Evolutionary conservation across 2,329 filamentous ascomycete species (phyloP).

Genomic region (Dissoconium aciculare): DNA sequence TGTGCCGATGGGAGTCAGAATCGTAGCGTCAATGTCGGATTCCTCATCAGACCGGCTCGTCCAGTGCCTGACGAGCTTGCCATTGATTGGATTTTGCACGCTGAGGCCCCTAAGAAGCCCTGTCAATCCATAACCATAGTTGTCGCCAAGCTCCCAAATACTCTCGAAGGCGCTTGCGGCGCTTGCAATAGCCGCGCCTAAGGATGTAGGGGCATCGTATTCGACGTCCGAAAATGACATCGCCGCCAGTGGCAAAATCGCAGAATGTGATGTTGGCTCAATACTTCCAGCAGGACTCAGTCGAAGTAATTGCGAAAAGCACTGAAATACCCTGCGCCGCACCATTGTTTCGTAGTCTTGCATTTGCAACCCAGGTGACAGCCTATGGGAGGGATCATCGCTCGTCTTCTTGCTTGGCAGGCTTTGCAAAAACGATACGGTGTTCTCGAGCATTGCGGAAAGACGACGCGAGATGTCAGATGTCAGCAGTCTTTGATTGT

Average conservation of each 20-base stretch:
- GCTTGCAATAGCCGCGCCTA: slow-evolving; percentile 83
- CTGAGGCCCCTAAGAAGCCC: slow-evolving; percentile 68
- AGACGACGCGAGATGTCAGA: slow-evolving; percentile 88
- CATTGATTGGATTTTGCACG: slow-evolving; percentile 50
- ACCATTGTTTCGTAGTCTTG: slow-evolving; percentile 89
- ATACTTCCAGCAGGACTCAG: slow-evolving; percentile 71
- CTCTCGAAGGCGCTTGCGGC: slow-evolving; percentile 82
- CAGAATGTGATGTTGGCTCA: slow-evolving; percentile 79
- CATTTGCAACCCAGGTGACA: slow-evolving; percentile 74
- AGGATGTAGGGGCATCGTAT: slow-evolving; percentile 66
- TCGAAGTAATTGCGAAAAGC: slow-evolving; percentile 81
- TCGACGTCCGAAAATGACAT: slow-evolving; percentile 88
- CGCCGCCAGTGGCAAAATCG: slow-evolving; percentile 75
- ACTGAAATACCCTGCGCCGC: slow-evolving; percentile 80
- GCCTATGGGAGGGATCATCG: slow-evolving; percentile 70
- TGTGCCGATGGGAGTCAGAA: slow-evolving; percentile 52
- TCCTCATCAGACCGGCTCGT: slow-evolving; percentile 42
- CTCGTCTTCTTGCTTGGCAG: slow-evolving; percentile 70
- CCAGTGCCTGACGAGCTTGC: slow-evolving; percentile 40
- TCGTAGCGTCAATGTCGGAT: slow-evolving; percentile 44
- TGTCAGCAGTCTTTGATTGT: slow-evolving; percentile 80
- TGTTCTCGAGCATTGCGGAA: slow-evolving; percentile 88
- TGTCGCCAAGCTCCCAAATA: slow-evolving; percentile 89
- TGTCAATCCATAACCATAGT: slow-evolving; percentile 85
- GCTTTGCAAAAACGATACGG: slow-evolving; percentile 73